These are phyloP conservation scores for Psophocarpus tetragonolobus DNA, from an alignment of 306 rosid species.

Conservation along the genomic window DNA sequence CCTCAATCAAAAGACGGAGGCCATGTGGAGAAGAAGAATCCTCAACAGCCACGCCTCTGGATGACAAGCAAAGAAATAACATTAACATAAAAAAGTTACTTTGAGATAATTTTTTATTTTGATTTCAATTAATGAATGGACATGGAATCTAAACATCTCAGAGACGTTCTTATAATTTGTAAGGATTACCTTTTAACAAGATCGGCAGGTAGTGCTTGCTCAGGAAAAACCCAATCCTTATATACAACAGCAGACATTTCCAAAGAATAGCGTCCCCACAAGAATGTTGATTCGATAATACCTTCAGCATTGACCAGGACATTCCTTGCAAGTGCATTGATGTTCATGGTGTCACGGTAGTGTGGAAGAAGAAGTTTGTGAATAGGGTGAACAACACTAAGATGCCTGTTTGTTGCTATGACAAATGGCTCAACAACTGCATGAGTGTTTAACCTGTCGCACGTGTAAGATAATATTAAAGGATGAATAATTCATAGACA, in stretches of 20 bases:
- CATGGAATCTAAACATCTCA: no score
- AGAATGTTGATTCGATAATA: slow-evolving; percentile 37
- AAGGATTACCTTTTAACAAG: slow-evolving; percentile 39
- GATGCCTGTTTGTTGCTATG: slow-evolving; percentile 45
- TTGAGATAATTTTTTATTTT: no score
- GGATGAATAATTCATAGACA: neutral
- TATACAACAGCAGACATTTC: slow-evolving; percentile 40
- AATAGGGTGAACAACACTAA: slow-evolving; percentile 44
- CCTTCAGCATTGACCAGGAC: slow-evolving; percentile 39
- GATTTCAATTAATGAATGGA: no score
- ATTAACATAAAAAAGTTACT: slow-evolving; percentile 4
- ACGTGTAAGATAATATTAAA: neutral
- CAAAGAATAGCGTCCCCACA: slow-evolving; percentile 32
- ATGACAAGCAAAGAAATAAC: neutral
- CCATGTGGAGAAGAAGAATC: slow-evolving; percentile 51
- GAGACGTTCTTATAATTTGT: no score
- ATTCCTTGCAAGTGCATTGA: slow-evolving; percentile 39
- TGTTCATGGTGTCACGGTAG: slow-evolving; percentile 43
- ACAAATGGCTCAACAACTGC: slow-evolving; percentile 68
- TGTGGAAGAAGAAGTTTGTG: slow-evolving; percentile 44
- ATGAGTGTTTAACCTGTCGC: slow-evolving; percentile 70
- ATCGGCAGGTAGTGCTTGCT: slow-evolving; percentile 41
- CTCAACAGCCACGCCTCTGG: slow-evolving; percentile 59
- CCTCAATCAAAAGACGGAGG: slow-evolving; percentile 56
- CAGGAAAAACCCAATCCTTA: slow-evolving; percentile 40